Evolutionary conservation across 495 filamentous ascomycete genomes (phyloP).

Genomic region (Podospora australis): DNA sequence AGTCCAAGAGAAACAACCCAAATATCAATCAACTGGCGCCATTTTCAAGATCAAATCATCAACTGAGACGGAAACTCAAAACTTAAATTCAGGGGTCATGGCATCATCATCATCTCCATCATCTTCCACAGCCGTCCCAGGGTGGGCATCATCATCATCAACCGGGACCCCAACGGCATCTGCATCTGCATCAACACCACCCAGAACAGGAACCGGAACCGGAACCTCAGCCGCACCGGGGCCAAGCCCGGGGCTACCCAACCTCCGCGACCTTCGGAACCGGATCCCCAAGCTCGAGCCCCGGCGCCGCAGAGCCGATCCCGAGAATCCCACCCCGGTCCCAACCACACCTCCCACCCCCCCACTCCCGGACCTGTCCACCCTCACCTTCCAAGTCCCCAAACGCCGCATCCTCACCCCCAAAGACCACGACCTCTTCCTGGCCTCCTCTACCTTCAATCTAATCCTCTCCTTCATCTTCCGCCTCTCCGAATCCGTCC

Average conservation of each 20-base stretch:
- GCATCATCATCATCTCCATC: constrained; percentile 5
- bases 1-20: neutral
- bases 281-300: constrained; percentile 65
- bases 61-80: neutral
- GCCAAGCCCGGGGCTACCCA: constrained; percentile 36
- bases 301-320: constrained; percentile 48
- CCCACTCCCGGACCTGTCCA: constrained; percentile 57
- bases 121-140: neutral
- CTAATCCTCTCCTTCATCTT: constrained; percentile 82
- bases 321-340: constrained; percentile 53
- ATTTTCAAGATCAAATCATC: too few species aligned
- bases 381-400: constrained; percentile 58
- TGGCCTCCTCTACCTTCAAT: constrained; percentile 66
- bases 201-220: neutral
- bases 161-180: constrained; percentile 10
- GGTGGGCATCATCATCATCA: constrained; percentile 23
- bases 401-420: constrained; percentile 70
- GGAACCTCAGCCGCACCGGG: neutral
- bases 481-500: constrained; percentile 72
- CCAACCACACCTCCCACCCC: constrained; percentile 69
- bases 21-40: constrained; percentile 1
- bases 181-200: neutral
- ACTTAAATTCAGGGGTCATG: constrained; percentile 3
- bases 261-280: constrained; percentile 43
- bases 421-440: constrained; percentile 75